Base-by-base conservation (phyloP, 805 yeast genomes). In the Hanseniaspora guilliermondii region DNA sequence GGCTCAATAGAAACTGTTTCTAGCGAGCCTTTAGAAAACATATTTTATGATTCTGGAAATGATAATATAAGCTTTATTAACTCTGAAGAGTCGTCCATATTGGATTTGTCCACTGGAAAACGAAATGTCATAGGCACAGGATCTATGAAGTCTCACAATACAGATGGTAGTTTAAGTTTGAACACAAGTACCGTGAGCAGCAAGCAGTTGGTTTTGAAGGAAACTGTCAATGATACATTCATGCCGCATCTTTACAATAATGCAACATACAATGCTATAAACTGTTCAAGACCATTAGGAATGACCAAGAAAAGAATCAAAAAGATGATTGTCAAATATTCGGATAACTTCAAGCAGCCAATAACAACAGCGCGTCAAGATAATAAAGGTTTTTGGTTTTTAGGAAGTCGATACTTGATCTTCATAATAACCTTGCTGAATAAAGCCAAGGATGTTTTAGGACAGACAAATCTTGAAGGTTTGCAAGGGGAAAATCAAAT, bases 251-350 rank as follows among this genome's bases (percentile, higher is more conserved):
- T 58, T 27, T 57, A 62, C 33, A 59, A 62, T 46, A 58, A 57
- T 30, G 41, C 55, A 12, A 53, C 63, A 7, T 60, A 60, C 44
- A 27, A 54, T 6, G 47, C 57, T 2, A 45, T 64, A n/a, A 59
- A 62, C 46, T 63, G 66, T 17, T 50, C 56, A 19, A 62, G 65
- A 63, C 70, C 71, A 1, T 32, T 57, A 38, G 70, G 68, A 0
- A 49, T 67, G 35, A 59, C 62, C 4, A 55, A 56, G 22, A 64
- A 49, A 24, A 41, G 58, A 4, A 62, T 63, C 53, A 56, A 60
- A 14, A 68, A 68, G 53, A 25, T 53, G 22, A 57, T 54, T 17
- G 36, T 48, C 4, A 36, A 37, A 24, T 30, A 42, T 38, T 48
- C 56, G 8, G 56, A 54, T 22, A 42, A 42, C 4, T 41, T 41